Base-by-base conservation (phyloP, 805 yeast species). In the Diddensiella transvaalensis region DNA sequence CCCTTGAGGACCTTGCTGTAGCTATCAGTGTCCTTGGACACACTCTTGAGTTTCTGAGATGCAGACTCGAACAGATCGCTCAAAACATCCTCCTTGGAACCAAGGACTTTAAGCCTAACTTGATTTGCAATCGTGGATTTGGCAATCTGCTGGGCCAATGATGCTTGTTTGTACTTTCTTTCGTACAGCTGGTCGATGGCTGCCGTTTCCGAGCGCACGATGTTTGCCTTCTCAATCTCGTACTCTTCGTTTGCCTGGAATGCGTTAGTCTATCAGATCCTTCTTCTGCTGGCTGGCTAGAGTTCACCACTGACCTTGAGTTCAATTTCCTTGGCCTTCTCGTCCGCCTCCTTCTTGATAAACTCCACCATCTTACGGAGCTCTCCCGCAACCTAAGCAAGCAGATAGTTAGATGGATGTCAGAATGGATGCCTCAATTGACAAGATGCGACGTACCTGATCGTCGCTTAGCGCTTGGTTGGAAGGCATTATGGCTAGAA, bases 321-420 rank as follows among this genome's bases (percentile, higher is more conserved):
- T 67, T 78, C 83, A 65, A 93, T 89, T 71, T 93, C 99, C 68
- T 87, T 87, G 58, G 98, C 96, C 74, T 93, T 93, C 70, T 93
- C 99, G 63, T 90, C 95, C 35, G 99, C 99, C 74, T 93, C 99
- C 79, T 91, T 93, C 73, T 85, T 87, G 79, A 93, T 93, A 82
- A 93, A 93, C 66, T 95, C 90, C 68, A 91, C 96, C 97, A 93
- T 93, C 77, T 93, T 93, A 68, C 83, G 83, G 70, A 93, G 86
- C 76, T 93, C 99, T 60, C 88, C 88, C 64, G 85, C 89, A 59
- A 91, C 98, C 89, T 90, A 87, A 50, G 59, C 64, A 43, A 8
- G 8, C 32, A 26, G 8, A 8, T 13, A 26, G 8, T 26, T 8
- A 26, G 11, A 8, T 26, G n/a, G n/a, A n/a, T n/a, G n/a, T n/a